Percentiles rank a stretch among this genome's conserved stretches.
Evolutionary conservation across 192 early-diverging fungal species (phyloP).

Genomic region (Obelidium mucronatum): DNA sequence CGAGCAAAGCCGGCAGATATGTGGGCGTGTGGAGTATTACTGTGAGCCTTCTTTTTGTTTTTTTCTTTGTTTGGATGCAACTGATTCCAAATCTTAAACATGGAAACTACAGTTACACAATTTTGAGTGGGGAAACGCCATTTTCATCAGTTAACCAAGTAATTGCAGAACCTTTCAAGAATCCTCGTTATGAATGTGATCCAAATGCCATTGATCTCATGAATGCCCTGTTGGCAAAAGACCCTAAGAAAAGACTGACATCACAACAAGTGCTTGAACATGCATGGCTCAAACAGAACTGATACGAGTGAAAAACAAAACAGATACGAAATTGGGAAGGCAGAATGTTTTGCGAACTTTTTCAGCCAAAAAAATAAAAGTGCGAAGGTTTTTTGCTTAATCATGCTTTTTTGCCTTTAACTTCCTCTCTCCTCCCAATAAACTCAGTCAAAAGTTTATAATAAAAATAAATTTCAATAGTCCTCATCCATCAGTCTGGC

Average conservation of each 20-base stretch:
- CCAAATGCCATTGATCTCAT: slow-evolving; percentile 61
- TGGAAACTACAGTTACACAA: slow-evolving; percentile 4
- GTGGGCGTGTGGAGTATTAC: slow-evolving; percentile 74
- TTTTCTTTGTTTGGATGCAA: no score
- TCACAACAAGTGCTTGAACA: slow-evolving; percentile 65
- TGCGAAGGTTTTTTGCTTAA: background rate
- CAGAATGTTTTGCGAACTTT: no score
- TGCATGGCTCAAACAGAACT: slow-evolving; percentile 62
- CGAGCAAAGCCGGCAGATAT: slow-evolving; percentile 61
- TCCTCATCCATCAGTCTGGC: background rate
- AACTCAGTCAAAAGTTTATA: background rate
- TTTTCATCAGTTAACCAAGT: slow-evolving; percentile 62
- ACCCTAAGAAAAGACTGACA: slow-evolving; percentile 60
- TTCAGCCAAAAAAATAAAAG: background rate
- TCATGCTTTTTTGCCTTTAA: background rate
- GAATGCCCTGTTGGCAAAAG: slow-evolving; percentile 65
- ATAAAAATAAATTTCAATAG: background rate
- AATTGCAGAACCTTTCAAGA: slow-evolving; percentile 51
- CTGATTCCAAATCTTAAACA: background rate
- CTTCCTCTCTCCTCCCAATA: background rate
- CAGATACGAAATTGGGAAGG: no score
- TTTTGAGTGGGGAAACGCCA: slow-evolving; percentile 56
- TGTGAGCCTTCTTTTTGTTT: slow-evolving; percentile 53
- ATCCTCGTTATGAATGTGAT: slow-evolving; percentile 54
- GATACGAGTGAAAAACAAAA: no score